A percentile compares a stretch with the other conserved stretches of the same genome.
phyloP scores from a whole-genome alignment of 139 green algal genomes.

The Micractinium sp. region DNA sequence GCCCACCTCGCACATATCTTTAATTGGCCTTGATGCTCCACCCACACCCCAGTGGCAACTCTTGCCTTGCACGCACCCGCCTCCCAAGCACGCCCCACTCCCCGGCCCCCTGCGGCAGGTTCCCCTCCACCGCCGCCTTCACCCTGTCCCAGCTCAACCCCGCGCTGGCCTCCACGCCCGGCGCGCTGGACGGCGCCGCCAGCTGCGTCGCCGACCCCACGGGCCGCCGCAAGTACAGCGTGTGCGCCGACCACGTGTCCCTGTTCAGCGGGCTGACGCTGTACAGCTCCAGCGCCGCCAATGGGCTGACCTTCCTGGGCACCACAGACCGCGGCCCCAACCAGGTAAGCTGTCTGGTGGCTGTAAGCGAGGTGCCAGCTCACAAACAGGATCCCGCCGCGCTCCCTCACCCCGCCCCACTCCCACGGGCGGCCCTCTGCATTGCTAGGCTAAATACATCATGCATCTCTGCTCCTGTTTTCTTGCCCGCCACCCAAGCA shows the following conservation, averaged over 20 bases:
- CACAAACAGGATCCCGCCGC: no score
- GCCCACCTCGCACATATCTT: no score
- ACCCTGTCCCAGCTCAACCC: neutral
- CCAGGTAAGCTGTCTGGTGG: no score
- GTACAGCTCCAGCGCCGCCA: neutral
- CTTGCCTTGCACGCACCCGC: no score
- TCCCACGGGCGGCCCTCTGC: neutral
- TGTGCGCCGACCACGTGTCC: neutral
- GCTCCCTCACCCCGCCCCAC: no score
- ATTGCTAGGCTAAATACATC: no score
- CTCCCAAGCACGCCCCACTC: no score
- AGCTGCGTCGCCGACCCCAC: neutral
- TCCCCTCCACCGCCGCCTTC: neutral
- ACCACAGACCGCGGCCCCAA: slow-evolving; percentile 6
- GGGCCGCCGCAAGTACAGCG: neutral
- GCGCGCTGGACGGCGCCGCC: slow-evolving; percentile 1
- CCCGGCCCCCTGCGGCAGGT: neutral
- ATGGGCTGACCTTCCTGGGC: neutral
- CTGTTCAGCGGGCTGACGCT: neutral
- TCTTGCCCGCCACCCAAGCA: neutral
- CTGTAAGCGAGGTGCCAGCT: no score
- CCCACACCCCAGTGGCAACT: no score
- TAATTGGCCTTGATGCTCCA: no score
- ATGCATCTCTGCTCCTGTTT: no score
- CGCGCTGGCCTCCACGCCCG: neutral